Conservation (phyloP, 768 basidiomycete genomes). For the Hypholoma sublateritium region DNA sequence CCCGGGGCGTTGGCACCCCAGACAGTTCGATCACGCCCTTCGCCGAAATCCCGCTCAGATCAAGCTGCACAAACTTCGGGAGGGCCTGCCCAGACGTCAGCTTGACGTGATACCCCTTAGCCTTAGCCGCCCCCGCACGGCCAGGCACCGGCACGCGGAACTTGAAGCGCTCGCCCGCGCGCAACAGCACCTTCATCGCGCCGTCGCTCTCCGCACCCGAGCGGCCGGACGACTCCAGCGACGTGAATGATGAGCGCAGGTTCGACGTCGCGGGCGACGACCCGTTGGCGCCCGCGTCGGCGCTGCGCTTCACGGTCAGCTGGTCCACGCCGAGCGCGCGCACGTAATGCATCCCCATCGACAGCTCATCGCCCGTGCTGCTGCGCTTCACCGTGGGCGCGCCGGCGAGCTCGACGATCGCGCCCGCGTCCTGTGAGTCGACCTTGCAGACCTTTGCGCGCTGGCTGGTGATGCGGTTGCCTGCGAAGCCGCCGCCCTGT, state of each 20-base stretch:
- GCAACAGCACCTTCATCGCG: slow-evolving; percentile 47
- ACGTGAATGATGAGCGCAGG: slow-evolving; percentile 58
- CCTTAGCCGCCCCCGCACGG: slow-evolving; percentile 12
- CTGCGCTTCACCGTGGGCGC: slow-evolving; percentile 30
- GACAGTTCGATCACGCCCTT: slow-evolving; percentile 56
- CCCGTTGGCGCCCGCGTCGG: slow-evolving; percentile 20
- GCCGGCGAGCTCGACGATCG: slow-evolving; percentile 26
- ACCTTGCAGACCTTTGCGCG: slow-evolving; percentile 53
- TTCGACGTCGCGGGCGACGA: slow-evolving; percentile 35
- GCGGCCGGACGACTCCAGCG: slow-evolving; percentile 58
- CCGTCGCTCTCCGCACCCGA: slow-evolving; percentile 26
- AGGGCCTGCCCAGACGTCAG: slow-evolving; percentile 51
- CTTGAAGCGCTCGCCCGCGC: slow-evolving; percentile 58
- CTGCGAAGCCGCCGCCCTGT: slow-evolving; percentile 27
- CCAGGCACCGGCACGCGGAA: slow-evolving; percentile 51
- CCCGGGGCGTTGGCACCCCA: slow-evolving; percentile 48
- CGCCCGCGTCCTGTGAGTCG: slow-evolving; percentile 16
- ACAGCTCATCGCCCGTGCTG: slow-evolving; percentile 61
- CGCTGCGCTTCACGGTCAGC: slow-evolving; percentile 20
- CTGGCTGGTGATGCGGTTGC: slow-evolving; percentile 59
- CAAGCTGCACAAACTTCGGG: slow-evolving; percentile 56
- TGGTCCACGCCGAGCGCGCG: slow-evolving; percentile 62
- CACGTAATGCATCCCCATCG: slow-evolving; percentile 70
- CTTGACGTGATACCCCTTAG: slow-evolving; percentile 45
- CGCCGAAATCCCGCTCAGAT: slow-evolving; percentile 42